Percentiles rank a stretch among this genome's conserved stretches.
These are phyloP conservation scores for Tetraselmis chui DNA, from an alignment of 139 green algal genomes.

Conservation along the genomic window DNA sequence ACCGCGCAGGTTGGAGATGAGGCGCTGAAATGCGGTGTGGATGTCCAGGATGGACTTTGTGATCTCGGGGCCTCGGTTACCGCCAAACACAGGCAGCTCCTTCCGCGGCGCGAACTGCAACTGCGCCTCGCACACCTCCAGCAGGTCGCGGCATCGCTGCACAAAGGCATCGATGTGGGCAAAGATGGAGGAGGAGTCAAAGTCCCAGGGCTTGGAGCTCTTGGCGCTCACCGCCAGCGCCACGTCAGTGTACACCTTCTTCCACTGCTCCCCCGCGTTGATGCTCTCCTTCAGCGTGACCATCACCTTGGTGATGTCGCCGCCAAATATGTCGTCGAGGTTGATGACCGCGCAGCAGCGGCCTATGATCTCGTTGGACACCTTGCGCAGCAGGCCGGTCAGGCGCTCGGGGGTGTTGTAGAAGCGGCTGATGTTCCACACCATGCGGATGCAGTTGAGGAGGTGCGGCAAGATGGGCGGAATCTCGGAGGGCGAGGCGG, in stretches of 20 bases:
- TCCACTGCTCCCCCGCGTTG: slow-evolving; percentile 51
- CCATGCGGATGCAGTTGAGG: slow-evolving; percentile 71
- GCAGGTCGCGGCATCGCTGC: slow-evolving; percentile 79
- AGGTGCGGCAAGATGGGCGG: slow-evolving; percentile 38
- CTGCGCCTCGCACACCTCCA: slow-evolving; percentile 83
- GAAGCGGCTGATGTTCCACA: slow-evolving; percentile 75
- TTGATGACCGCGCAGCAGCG: slow-evolving; percentile 65
- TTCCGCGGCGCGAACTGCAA: slow-evolving; percentile 69
- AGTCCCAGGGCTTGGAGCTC: slow-evolving; percentile 50
- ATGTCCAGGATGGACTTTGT: slow-evolving; percentile 64
- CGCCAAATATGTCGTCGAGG: slow-evolving; percentile 59
- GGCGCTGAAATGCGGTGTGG: slow-evolving; percentile 48
- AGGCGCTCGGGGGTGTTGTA: slow-evolving; percentile 82
- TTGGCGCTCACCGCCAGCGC: slow-evolving; percentile 34
- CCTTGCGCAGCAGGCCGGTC: slow-evolving; percentile 74
- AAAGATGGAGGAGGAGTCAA: slow-evolving; percentile 65
- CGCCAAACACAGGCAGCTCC: slow-evolving; percentile 65
- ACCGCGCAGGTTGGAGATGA: slow-evolving; percentile 40
- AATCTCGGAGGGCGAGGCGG: slow-evolving; percentile 21
- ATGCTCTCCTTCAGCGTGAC: slow-evolving; percentile 39
- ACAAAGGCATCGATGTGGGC: slow-evolving; percentile 85
- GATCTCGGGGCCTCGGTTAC: slow-evolving; percentile 67
- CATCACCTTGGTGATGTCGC: slow-evolving; percentile 30
- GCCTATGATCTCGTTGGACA: slow-evolving; percentile 79
- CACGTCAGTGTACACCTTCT: slow-evolving; percentile 57